Evolutionary conservation across 352 stramenopile genomes (phyloP), one percentile per base, ranked within the genome.

Genomic region (Pythium coloratum): DNA sequence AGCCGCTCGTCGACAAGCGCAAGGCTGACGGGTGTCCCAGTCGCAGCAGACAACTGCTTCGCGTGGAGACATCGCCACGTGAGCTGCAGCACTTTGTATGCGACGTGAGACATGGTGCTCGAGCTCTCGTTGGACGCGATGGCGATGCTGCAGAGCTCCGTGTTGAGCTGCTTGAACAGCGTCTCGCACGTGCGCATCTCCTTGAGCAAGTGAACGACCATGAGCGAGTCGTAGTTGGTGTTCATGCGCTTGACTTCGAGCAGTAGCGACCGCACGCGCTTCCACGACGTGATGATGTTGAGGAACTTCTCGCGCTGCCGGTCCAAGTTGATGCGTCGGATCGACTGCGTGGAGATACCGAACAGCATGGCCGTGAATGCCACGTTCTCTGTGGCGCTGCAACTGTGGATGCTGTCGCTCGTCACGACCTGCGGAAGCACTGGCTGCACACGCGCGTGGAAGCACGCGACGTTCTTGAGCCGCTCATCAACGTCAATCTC

Each of bases 301-400:
- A 81, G 56, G 40, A 81, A 81, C 36, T 73, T 55, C 40, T 69
- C 72, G 10, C 75, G 71, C 59, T 75, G 70, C 10, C 74, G 64
- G 4, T 81, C 75, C 46, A 76, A 54, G 42, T 81, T 76, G 62
- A 81, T 62, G 26, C 67, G 67, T 3, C 67, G 67, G 4, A 66
- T 62, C 8, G 38, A 36, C 7, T 66, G 32, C 74, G 90, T 73
- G n/a, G 81, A 85, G 16, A 78, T 62, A 9, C 82, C 78, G 47
- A 94, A 94, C 51, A 94, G 76, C 81, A 94, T 91, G 13, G 80
- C 84, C 55, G 91, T 71, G 49, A 94, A 92, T 1, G 84, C 75
- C n/a, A 91, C 57, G 55, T 94, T 94, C 69, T 94, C 86, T 2
- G 72, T 76, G 6, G 73, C 79, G 33, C 78, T 90, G 46, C 65